A percentile compares a stretch with the other conserved stretches of the same genome.
These are phyloP conservation scores for Zygotorulaspora sp. DNA, from an alignment of 805 yeast genomes.

Conservation along the genomic window DNA sequence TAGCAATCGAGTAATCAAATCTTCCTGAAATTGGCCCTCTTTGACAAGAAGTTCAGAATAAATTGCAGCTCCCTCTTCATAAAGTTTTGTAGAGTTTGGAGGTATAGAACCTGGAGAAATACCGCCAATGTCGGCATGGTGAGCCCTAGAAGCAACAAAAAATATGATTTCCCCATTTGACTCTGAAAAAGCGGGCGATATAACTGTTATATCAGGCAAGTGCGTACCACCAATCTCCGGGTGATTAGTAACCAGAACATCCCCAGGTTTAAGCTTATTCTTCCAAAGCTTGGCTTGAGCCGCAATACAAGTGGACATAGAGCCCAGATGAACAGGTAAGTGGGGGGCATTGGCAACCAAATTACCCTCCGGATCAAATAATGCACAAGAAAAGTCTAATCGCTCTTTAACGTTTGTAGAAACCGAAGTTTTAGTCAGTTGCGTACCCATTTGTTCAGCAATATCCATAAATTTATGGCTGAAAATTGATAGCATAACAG, in stretches of 20 bases:
- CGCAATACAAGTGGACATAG: constrained; percentile 76
- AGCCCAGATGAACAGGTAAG: constrained; percentile 81
- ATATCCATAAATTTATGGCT: constrained; percentile 85
- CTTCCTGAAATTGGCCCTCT: constrained; percentile 72
- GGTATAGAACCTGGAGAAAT: constrained; percentile 93
- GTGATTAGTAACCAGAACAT: constrained; percentile 72
- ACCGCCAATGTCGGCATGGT: constrained; percentile 95
- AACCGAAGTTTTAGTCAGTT: constrained; percentile 73
- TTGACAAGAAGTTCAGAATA: constrained; percentile 69
- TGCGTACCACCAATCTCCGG: constrained; percentile 87
- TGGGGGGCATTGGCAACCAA: constrained; percentile 86
- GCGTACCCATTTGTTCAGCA: constrained; percentile 85
- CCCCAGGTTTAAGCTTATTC: constrained; percentile 62
- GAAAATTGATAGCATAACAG: constrained; percentile 69
- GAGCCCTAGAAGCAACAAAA: constrained; percentile 92
- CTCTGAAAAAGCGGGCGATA: constrained; percentile 79
- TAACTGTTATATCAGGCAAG: constrained; percentile 85
- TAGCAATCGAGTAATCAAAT: constrained; percentile 55
- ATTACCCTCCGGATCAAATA: constrained; percentile 72
- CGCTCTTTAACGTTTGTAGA: constrained; percentile 82
- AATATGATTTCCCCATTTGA: constrained; percentile 54
- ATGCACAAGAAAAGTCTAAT: constrained; percentile 78
- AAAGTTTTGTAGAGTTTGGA: constrained; percentile 76
- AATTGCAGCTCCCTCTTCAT: constrained; percentile 90
- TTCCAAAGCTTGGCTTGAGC: constrained; percentile 64